These are phyloP conservation scores for Hevea brasiliensis DNA, from an alignment of 345 rosid genomes.

Conservation along the genomic window DNA sequence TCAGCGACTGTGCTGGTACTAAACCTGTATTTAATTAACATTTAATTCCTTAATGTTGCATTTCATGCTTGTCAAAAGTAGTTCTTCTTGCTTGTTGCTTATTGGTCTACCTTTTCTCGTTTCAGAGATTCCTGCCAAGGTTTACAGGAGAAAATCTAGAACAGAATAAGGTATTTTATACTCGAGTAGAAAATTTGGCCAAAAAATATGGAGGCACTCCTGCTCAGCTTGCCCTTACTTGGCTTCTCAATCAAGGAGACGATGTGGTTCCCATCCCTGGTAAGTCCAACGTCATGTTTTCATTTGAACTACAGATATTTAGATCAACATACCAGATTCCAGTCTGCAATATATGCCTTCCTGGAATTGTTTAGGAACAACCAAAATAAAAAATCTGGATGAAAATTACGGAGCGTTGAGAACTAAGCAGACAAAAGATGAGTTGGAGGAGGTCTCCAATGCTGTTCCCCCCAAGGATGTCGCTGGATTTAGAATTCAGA, in stretches of 20 bases:
- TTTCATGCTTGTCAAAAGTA: no score
- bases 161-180: constrained; percentile 30
- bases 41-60: no score
- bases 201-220: constrained; percentile 26
- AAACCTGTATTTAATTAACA: no score
- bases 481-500: constrained; percentile 10
- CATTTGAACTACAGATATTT: not conserved
- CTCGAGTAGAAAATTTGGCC: constrained; percentile 25
- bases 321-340: no score
- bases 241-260: constrained; percentile 43
- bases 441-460: constrained; percentile 24
- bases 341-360: no score
- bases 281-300: not conserved
- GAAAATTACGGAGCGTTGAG: constrained; percentile 17
- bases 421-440: constrained; percentile 22
- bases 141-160: constrained; percentile 20
- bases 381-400: constrained; percentile 24
- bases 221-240: constrained; percentile 41
- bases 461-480: constrained; percentile 22
- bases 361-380: constrained; percentile 30
- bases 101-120: no score
- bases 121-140: constrained; percentile 6
- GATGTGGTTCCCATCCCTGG: constrained; percentile 47
- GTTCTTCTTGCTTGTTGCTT: no score
- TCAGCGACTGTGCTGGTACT: constrained; percentile 1